Conservation (phyloP, 2,329 filamentous ascomycete genomes). For the Colletotrichum shisoi region DNA sequence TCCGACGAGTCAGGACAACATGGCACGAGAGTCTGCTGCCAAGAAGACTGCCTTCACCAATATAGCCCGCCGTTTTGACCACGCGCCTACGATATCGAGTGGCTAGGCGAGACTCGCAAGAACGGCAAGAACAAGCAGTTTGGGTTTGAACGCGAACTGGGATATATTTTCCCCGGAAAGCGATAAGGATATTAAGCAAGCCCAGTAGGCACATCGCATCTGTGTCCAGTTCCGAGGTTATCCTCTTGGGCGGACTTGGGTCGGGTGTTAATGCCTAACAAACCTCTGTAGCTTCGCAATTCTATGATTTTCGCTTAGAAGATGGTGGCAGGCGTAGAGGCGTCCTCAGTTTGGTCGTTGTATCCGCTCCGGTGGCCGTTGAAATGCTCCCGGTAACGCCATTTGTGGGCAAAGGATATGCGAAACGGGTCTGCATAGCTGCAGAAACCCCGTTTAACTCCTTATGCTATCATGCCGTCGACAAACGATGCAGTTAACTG, state of each 20-base stretch:
- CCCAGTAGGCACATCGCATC: neutral
- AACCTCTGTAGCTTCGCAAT: too few species aligned
- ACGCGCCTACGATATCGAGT: conserved; percentile 55
- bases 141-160: conserved; percentile 12
- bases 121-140: neutral
- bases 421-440: conserved; percentile 18
- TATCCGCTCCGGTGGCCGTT: neutral
- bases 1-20: conserved; percentile 76
- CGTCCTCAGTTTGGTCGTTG: neutral
- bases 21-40: conserved; percentile 86
- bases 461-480: conserved; percentile 13
- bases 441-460: conserved; percentile 5
- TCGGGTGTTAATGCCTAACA: too few species aligned
- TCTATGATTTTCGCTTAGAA: too few species aligned
- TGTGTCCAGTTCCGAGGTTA: neutral
- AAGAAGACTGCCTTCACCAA: conserved; percentile 85
- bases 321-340: too few species aligned
- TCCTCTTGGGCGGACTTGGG: too few species aligned
- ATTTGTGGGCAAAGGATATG: neutral
- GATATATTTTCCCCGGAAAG: conserved; percentile 15
- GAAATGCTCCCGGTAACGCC: conserved; percentile 11
- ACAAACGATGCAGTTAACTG: neutral
- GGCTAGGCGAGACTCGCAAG: too few species aligned
- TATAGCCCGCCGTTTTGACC: conserved; percentile 59
- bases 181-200: conserved; percentile 24